Percentiles rank a stretch among this genome's conserved stretches.
Conservation (phyloP, 1,284 basidiomycete species). For the Papiliotrema fonsecae region DNA sequence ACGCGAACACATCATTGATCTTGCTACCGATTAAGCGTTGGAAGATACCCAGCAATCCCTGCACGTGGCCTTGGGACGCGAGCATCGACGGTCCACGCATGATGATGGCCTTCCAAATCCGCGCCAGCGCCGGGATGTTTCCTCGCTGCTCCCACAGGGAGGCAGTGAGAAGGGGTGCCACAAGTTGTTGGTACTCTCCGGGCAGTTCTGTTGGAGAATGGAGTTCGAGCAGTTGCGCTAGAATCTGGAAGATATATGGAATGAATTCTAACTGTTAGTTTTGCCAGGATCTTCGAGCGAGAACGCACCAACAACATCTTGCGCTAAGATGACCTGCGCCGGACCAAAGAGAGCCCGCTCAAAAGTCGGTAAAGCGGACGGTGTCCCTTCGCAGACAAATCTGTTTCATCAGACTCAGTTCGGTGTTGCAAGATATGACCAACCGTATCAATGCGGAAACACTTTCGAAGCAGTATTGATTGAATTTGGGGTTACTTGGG, state of each 20-base stretch:
- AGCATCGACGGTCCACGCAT: conserved; percentile 65
- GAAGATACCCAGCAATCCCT: conserved; percentile 78
- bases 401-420: conserved; percentile 45
- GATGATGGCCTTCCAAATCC: conserved; percentile 81
- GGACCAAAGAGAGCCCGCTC: conserved; percentile 80
- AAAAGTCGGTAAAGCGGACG: conserved; percentile 65
- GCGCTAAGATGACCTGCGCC: conserved; percentile 80
- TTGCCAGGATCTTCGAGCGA: neutral
- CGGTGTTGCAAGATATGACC: conserved; percentile 6
- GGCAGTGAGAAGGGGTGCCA: conserved; percentile 81
- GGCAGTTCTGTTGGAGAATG: conserved; percentile 63
- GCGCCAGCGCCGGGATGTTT: conserved; percentile 90
- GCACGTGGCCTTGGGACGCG: conserved; percentile 68
- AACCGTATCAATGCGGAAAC: conserved; percentile 85
- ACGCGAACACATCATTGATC: conserved; percentile 83
- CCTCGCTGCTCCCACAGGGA: conserved; percentile 90
- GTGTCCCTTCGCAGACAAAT: conserved; percentile 70
- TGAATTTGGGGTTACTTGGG: conserved; percentile 94
- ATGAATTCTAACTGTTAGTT: conserved; percentile 68
- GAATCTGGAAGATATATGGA: conserved; percentile 94
- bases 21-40: conserved; percentile 88
- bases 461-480: conserved; percentile 95
- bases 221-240: conserved; percentile 90
- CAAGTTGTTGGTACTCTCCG: conserved; percentile 68
- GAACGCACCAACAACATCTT: conserved; percentile 80